A percentile compares a stretch with the other conserved stretches of the same genome.
These are phyloP conservation scores for Plenodomus biglobosus DNA, from an alignment of 2,329 filamentous ascomycete genomes.

Conservation along the genomic window DNA sequence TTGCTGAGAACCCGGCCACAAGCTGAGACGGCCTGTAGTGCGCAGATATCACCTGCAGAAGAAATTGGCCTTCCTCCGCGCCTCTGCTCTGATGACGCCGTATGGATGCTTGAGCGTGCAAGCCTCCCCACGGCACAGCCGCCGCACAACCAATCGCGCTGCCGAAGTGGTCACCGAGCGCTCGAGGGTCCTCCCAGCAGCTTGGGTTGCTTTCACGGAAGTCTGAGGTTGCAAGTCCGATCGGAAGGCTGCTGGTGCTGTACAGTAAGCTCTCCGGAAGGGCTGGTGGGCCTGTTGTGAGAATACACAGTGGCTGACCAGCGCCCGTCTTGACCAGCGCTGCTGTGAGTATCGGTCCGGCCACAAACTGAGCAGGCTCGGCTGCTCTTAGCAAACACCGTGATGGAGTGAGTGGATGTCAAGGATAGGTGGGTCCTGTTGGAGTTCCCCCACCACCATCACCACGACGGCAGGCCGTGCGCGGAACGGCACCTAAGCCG, in stretches of 20 bases:
- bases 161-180: conserved; percentile 24
- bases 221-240: conserved; percentile 26
- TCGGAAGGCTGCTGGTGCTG: conserved; percentile 13
- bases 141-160: conserved; percentile 29
- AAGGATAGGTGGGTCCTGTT: conserved; percentile 10
- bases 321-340: not conserved
- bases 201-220: conserved; percentile 21
- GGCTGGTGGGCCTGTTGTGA: conserved; percentile 7
- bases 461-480: conserved; percentile 14
- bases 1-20: conserved; percentile 29
- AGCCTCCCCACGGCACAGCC: conserved; percentile 32
- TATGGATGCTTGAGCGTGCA: conserved; percentile 31
- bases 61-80: conserved; percentile 35
- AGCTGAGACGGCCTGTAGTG: conserved; percentile 37
- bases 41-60: conserved; percentile 36
- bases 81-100: conserved; percentile 31
- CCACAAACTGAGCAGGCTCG: conserved; percentile 1
- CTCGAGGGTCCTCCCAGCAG: conserved; percentile 25
- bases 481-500: conserved; percentile 9
- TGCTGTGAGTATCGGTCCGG: not conserved
- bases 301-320: not conserved
- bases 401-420: conserved; percentile 14
- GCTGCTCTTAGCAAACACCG: conserved; percentile 11
- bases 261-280: conserved; percentile 11
- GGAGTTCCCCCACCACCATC: conserved; percentile 16